Percentiles rank a stretch among this genome's conserved stretches.
phyloP scores from a whole-genome alignment of 208 protist species.

The Acanthamoeba healyi region DNA sequence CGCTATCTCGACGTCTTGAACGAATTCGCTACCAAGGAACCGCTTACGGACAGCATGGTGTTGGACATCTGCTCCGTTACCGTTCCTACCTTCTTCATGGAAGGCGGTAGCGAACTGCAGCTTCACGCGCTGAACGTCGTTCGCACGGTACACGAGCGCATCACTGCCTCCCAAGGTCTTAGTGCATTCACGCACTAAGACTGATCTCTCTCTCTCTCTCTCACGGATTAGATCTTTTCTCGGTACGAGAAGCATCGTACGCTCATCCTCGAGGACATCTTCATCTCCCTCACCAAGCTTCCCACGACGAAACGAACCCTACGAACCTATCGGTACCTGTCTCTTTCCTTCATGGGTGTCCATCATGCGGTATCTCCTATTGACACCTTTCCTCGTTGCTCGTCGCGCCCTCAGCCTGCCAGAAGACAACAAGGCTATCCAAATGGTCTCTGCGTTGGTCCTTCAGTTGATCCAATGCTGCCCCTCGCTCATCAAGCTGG shows the following conservation, averaged over 20 bases:
- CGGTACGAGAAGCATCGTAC: slow-evolving; percentile 60
- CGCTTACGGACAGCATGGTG: slow-evolving; percentile 58
- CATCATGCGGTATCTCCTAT: background rate
- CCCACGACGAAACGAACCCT: slow-evolving; percentile 51
- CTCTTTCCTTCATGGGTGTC: background rate
- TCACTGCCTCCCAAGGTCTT: too few species aligned
- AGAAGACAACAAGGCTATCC: slow-evolving; percentile 64
- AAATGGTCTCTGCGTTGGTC: slow-evolving; percentile 72
- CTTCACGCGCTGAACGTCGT: slow-evolving; percentile 44
- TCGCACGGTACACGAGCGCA: slow-evolving; percentile 21
- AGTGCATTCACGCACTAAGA: too few species aligned
- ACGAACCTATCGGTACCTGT: slow-evolving; percentile 38
- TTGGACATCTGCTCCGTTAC: slow-evolving; percentile 43
- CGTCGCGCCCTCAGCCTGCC: background rate
- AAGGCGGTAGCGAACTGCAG: slow-evolving; percentile 58
- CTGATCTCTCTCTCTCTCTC: too few species aligned
- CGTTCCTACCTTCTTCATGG: slow-evolving; percentile 51
- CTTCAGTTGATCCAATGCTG: slow-evolving; percentile 73
- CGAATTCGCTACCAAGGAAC: slow-evolving; percentile 6
- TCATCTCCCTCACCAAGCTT: slow-evolving; percentile 55
- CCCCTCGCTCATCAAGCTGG: slow-evolving; percentile 48
- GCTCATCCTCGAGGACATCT: slow-evolving; percentile 69
- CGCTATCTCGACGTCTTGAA: slow-evolving; percentile 42
- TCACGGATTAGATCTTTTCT: slow-evolving; percentile 74
- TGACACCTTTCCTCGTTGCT: too few species aligned